phyloP scores from a whole-genome alignment of 1,284 basidiomycete genomes.

The Rhodotorula sp. region DNA sequence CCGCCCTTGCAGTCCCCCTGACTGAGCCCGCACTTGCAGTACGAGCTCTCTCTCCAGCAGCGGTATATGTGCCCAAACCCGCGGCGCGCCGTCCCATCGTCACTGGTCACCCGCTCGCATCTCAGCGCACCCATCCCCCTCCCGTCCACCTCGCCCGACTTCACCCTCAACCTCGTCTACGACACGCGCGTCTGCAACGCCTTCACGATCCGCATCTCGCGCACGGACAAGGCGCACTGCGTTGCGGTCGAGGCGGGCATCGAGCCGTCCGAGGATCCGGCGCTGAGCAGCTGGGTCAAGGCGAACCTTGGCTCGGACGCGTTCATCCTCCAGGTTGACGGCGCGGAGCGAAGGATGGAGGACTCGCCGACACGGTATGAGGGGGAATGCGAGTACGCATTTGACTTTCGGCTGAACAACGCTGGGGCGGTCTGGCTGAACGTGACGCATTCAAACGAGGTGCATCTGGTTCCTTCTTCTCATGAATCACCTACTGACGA shows the following conservation, averaged over 20 bases:
- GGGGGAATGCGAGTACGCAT: not conserved
- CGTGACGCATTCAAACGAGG: not conserved
- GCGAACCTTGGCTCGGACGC: not conserved
- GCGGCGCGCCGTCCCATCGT: not conserved
- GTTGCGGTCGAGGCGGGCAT: not conserved
- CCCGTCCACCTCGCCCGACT: constrained; percentile 5
- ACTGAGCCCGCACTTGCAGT: not conserved
- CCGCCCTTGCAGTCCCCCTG: not conserved
- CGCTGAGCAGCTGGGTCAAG: not conserved
- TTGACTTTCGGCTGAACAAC: not conserved
- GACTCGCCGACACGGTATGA: not conserved
- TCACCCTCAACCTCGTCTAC: constrained; percentile 15
- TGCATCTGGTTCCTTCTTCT: not conserved
- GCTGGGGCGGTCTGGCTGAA: constrained; percentile 4
- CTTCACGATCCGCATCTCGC: constrained; percentile 12
- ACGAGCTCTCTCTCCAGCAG: not conserved
- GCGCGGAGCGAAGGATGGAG: not conserved
- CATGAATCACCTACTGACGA: not conserved
- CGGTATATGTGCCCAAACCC: constrained; percentile 3
- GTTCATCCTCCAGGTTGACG: constrained; percentile 10
- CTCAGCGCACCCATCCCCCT: not conserved
- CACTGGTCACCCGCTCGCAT: not conserved
- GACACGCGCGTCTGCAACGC: constrained; percentile 20
- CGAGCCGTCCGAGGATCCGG: not conserved
- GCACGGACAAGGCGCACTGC: not conserved